These are phyloP conservation scores for Hawksworthiomyces lignivorus DNA, from an alignment of 2,329 filamentous ascomycete species.

Conservation along the genomic window DNA sequence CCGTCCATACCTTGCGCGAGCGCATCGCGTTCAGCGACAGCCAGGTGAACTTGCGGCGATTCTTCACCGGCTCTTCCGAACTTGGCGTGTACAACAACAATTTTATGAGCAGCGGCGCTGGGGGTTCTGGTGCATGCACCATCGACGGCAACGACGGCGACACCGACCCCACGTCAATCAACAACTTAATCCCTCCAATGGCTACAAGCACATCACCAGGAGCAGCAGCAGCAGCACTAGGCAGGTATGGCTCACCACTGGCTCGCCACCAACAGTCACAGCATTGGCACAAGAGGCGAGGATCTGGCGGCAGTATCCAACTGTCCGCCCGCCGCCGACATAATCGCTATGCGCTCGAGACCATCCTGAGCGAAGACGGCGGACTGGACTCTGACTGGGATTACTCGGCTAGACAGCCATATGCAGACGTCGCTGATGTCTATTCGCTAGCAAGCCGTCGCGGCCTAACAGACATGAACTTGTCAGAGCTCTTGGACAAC, in stretches of 20 bases:
- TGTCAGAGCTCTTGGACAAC: constrained; percentile 1
- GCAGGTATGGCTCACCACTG: no score
- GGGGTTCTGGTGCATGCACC: neutral
- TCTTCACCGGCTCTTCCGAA: constrained; percentile 28
- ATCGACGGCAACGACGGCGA: constrained; percentile 1
- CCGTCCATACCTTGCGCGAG: constrained; percentile 61
- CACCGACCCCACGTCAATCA: constrained; percentile 10
- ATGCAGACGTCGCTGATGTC: neutral
- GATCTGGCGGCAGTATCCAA: constrained; percentile 42
- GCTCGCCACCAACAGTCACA: no score
- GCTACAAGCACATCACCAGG: neutral
- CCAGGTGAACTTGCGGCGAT: constrained; percentile 50
- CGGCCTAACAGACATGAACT: constrained; percentile 9
- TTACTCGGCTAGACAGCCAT: neutral
- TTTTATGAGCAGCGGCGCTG: neutral
- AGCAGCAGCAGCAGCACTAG: no score
- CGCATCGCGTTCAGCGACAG: constrained; percentile 62
- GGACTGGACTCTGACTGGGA: constrained; percentile 25
- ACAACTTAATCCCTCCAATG: neutral
- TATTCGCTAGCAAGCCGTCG: constrained; percentile 11
- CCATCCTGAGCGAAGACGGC: constrained; percentile 27
- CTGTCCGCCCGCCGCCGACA: constrained; percentile 26
- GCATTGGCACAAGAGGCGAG: constrained; percentile 26
- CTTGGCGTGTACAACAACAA: constrained; percentile 15
- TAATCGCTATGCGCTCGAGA: constrained; percentile 24